Evolutionary conservation across 805 yeast genomes (phyloP), one percentile per base, ranked within the genome.

Genomic region (Saturnispora kantuleensis): DNA sequence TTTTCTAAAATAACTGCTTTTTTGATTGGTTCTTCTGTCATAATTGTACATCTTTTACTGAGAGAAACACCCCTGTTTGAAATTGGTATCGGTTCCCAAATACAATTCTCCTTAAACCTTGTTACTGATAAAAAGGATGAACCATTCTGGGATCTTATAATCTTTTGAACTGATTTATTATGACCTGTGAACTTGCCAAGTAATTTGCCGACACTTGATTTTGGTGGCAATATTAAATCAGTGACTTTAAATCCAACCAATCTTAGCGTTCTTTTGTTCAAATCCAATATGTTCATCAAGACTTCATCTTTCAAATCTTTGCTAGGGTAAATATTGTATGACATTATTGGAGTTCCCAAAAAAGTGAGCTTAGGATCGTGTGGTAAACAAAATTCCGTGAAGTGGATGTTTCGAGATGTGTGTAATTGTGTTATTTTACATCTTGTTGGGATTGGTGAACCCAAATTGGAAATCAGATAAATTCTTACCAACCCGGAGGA

Each of bases 171-270:
- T 0, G 96, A 84, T 56, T 88, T 88, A 45, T 77, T 74, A 57
- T 88, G 96, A 1, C 97, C 97, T 1, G 94, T 86, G 44, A 81
- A 75, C 52, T 82, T 79, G 50, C 79, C 71, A 18, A 69, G 64
- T 9, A 79, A 51, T 5, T 49, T 50, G 5, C 67, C 69, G 10
- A 65, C 51, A 2, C 10, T 4, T 12, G 5, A 11, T 31, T 42
- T 41, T 18, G 50, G 53, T 42, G 57, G 53, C 41, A 55, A 53
- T 9, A 66, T 44, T 7, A 67, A 26, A 31, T 59, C 63, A 13
- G 53, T 55, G 29, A 64, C 56, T 6, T 55, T 36, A 13, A 67
- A 47, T 3, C 61, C 64, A n/a, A 66, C 57, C 36, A 60, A 63
- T 29, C 69, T 50, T 1, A 67, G 52, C 2, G 66, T 52, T 29